phyloP scores from a whole-genome alignment of 2,329 filamentous ascomycete genomes.

The Microdochium trichocladiopsis region DNA sequence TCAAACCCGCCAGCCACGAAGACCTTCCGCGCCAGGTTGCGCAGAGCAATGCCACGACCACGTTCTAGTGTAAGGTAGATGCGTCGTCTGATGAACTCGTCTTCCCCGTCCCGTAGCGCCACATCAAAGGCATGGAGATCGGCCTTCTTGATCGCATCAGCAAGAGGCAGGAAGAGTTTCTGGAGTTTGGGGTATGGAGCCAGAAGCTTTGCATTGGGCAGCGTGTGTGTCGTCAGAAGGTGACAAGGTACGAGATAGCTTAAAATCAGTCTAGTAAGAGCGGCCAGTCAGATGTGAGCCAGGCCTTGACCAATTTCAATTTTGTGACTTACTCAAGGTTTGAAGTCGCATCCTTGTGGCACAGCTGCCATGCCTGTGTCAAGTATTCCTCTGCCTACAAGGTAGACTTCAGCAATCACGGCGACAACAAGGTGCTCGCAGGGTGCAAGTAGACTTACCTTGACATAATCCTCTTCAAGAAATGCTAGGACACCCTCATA shows the following conservation, averaged over 20 bases:
- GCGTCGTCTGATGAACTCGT: constrained; percentile 86
- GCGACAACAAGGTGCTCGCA: neutral
- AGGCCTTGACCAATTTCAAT: too few relatives aligned
- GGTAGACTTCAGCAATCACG: neutral
- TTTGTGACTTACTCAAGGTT: constrained; percentile 67
- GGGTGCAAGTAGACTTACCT: constrained; percentile 39
- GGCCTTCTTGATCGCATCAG: constrained; percentile 71
- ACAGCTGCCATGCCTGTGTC: constrained; percentile 73
- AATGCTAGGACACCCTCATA: constrained; percentile 93
- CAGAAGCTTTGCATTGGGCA: constrained; percentile 69
- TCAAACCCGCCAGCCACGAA: constrained; percentile 81
- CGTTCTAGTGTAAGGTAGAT: constrained; percentile 94
- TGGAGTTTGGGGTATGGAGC: constrained; percentile 70
- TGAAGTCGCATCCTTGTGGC: constrained; percentile 61
- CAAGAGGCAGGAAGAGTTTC: constrained; percentile 70
- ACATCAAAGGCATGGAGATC: constrained; percentile 79
- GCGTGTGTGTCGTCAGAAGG: constrained; percentile 77
- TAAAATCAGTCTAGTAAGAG: constrained; percentile 63
- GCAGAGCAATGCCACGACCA: constrained; percentile 82
- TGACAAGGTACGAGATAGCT: constrained; percentile 94
- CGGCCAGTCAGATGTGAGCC: neutral
- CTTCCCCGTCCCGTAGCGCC: constrained; percentile 73
- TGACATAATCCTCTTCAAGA: constrained; percentile 83
- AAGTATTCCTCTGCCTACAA: constrained; percentile 70
- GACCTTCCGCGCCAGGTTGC: constrained; percentile 88